Base-by-base conservation (phyloP, 805 yeast genomes). In the Wickerhamiella sergipiensis region DNA sequence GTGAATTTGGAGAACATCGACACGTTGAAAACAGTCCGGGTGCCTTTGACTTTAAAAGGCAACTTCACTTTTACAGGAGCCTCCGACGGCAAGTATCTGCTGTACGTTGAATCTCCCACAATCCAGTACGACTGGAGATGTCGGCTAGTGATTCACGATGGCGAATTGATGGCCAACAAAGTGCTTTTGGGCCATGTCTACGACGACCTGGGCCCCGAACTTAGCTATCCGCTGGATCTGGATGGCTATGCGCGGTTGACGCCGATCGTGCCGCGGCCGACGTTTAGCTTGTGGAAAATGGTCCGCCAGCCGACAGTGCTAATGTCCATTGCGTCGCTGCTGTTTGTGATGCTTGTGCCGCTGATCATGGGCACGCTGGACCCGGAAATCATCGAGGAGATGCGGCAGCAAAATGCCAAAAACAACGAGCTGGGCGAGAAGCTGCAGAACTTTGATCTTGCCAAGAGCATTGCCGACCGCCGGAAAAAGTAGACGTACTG, bases 221-320 rank as follows among this genome's bases (percentile, higher is more conserved):
- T 59, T 10, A 52, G 55, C 5, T 61, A 58, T 48, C 72, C 72
- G 2, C 51, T 68, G 24, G 58, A 51, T 18, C 45, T 68, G 29
- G 52, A 45, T 1, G 61, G 47, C 5, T 43, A n/a, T 21, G 43
- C 18, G 13, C 54, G 57, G 13, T 21, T 46, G 9, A 49, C 49
- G 23, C 47, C 58, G 1, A 55, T 65, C 2, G 50, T 58, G n/a
- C 53, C 54, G 7, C 52, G 62, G 33, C 58, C 60, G 5, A 51
- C 54, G 8, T 68, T 66, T 53, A 62, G 64, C 42, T 45, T 66
- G 12, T 44, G 61, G 39, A 52, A 52, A 29, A 61, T 67, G 57
- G 33, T 68, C 55, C 59, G 59, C 54, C 61, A 61, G 50, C 71
- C 71, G 10, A 66, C 66, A 61, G 66, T 68, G 54, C 53, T 65